Evolutionary conservation across 2,329 filamentous ascomycete genomes (phyloP), one percentile per base, ranked within the genome.

Genomic region (Aureobasidium zeae): DNA sequence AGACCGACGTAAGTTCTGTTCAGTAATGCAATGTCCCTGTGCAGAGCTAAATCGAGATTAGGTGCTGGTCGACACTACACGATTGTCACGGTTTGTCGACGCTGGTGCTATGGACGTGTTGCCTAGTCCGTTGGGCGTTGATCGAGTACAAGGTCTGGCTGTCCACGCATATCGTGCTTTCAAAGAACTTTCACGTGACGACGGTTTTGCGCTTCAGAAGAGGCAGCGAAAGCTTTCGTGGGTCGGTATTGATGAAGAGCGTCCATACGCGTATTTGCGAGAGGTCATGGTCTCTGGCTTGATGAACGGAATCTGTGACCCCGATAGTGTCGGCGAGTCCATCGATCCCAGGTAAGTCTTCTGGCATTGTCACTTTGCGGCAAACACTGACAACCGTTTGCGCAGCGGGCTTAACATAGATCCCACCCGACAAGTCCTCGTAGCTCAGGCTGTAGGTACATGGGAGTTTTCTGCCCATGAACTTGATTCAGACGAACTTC

Each of bases 381-480:
- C 3, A 15, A 15, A 8, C 5, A 13, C 39, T 44, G n/a, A 44
- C 30, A 43, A 2, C 4, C n/a, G 3, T 4, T 11, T 20, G 4
- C 25, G n/a, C 25, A 74, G 74, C 25, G 74, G 85, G 53, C 72
- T 94, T 49, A 72, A 76, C 34, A 72, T 95, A 13, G 70, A 77
- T 9, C 64, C 75, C 7, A 74, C 83, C 46, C 77, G 83, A 25
- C 77, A 78, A 54, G 67, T 70, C 28, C 66, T 74, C 32, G 77
- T 96, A 46, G 79, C 79, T 47, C 62, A 73, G 7, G 79, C 80
- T 13, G 71, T 95, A 26, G 83, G 81, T 15, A 73, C 73, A 36
- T 96, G 91, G 89, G 71, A 79, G 43, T 98, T 96, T 57, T 88
- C 82, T 31, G 89, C 88, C 3, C 89, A 95, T 57, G 79, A 86